A percentile compares a stretch with the other conserved stretches of the same genome.
Conservation (phyloP, 768 basidiomycete species). For the Suillus ampliporus region DNA sequence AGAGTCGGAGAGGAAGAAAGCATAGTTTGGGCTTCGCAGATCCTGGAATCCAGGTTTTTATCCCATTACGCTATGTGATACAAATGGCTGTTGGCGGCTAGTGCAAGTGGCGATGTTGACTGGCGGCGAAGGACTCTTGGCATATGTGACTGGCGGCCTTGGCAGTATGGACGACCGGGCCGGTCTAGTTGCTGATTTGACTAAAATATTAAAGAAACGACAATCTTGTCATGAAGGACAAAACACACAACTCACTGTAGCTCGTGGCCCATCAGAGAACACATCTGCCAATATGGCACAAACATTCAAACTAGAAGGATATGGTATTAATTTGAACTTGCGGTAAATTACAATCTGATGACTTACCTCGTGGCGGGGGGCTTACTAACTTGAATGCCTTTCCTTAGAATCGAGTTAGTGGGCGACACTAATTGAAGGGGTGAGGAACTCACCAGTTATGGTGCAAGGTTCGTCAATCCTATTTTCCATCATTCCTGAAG, state of each 20-base stretch:
- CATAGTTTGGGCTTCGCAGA: not conserved
- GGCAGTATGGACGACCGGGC: too few relatives aligned
- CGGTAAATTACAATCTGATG: not conserved
- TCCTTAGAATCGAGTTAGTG: not conserved
- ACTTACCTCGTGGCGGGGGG: not conserved
- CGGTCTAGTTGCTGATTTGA: too few relatives aligned
- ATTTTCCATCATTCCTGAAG: not conserved
- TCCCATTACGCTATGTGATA: not conserved
- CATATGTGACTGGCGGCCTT: too few relatives aligned
- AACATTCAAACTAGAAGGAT: not conserved
- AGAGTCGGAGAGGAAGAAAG: not conserved
- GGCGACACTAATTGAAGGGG: not conserved
- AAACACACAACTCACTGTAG: not conserved
- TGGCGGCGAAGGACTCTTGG: not conserved
- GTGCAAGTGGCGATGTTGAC: too few relatives aligned
- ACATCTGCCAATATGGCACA: not conserved
- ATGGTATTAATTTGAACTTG: not conserved
- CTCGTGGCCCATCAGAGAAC: not conserved
- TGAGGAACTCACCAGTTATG: not conserved
- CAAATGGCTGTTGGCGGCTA: too few relatives aligned
- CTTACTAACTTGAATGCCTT: not conserved
- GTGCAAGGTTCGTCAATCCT: not conserved
- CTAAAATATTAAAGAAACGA: too few relatives aligned
- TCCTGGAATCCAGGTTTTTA: not conserved
- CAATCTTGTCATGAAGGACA: too few relatives aligned